Conservation (phyloP, 129 eudicot genomes). For the Helianthus tuberosus region DNA sequence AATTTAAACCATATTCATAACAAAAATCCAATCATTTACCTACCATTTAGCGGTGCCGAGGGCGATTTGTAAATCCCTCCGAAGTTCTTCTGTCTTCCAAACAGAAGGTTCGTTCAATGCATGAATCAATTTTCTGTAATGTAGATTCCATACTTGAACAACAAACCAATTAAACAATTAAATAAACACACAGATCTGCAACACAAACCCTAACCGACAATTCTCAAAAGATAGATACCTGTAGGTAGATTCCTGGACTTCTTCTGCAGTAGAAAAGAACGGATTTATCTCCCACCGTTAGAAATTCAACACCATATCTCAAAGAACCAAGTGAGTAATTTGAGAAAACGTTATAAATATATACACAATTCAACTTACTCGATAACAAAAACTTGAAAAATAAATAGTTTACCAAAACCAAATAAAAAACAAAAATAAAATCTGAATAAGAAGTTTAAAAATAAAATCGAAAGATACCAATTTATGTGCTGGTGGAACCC, state of each 20-base stretch:
- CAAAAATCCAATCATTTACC: slow-evolving; percentile 37
- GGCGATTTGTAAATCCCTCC: slow-evolving; percentile 68
- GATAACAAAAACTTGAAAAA: too few species aligned
- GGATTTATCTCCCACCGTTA: slow-evolving; percentile 84
- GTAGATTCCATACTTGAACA: slow-evolving; percentile 86
- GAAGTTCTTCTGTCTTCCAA: slow-evolving; percentile 75
- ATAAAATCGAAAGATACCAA: too few species aligned
- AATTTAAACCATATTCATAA: too few species aligned
- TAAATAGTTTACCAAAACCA: too few species aligned
- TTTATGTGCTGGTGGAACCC: too few species aligned
- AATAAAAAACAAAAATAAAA: too few species aligned
- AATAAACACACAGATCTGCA: background rate
- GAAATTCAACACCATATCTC: slow-evolving; percentile 60
- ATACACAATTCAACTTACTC: too few species aligned
- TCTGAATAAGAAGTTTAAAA: too few species aligned
- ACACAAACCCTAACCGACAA: slow-evolving; percentile 19
- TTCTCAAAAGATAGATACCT: slow-evolving; percentile 42
- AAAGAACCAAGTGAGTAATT: too few species aligned
- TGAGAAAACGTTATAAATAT: too few species aligned
- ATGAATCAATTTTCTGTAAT: too few species aligned
- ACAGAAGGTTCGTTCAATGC: slow-evolving; percentile 54
- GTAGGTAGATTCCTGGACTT: slow-evolving; percentile 93
- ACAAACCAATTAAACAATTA: slow-evolving; percentile 8
- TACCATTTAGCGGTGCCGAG: slow-evolving; percentile 96
- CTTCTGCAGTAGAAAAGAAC: slow-evolving; percentile 89